A percentile compares a stretch with the other conserved stretches of the same genome.
Evolutionary conservation across 2,329 filamentous ascomycete genomes (phyloP).

Genomic region (Hirsutella minnesotensis): DNA sequence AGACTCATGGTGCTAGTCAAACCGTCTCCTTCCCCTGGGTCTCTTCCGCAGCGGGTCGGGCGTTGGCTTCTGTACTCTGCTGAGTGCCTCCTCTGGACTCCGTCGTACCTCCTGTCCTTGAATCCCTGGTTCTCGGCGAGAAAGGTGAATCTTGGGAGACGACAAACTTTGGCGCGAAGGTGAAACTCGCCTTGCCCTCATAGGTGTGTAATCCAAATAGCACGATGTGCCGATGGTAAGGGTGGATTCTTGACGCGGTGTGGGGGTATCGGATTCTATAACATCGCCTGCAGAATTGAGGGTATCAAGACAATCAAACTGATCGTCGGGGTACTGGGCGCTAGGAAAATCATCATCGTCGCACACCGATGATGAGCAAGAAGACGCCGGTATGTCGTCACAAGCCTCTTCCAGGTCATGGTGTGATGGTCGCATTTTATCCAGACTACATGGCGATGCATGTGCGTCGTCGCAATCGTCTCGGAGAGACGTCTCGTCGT

Average conservation of each 20-base stretch:
- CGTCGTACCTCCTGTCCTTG: constrained; percentile 22
- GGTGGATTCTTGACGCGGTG: constrained; percentile 23
- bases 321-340: constrained; percentile 27
- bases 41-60: constrained; percentile 28
- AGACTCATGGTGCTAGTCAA: constrained; percentile 23
- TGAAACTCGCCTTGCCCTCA: constrained; percentile 18
- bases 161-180: constrained; percentile 20
- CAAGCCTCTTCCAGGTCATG: constrained; percentile 17
- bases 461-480: constrained; percentile 31
- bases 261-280: constrained; percentile 31
- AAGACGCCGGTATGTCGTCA: constrained; percentile 16
- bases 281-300: constrained; percentile 17
- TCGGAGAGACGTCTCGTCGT: constrained; percentile 33
- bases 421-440: constrained; percentile 24
- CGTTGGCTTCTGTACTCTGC: constrained; percentile 35
- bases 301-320: constrained; percentile 17
- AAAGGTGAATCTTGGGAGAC: constrained; percentile 21
- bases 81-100: constrained; percentile 32
- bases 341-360: constrained; percentile 24
- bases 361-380: constrained; percentile 18
- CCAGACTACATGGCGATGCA: constrained; percentile 33
- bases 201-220: constrained; percentile 24
- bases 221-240: constrained; percentile 14
- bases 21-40: constrained; percentile 26
- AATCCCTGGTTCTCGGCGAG: constrained; percentile 14